phyloP scores from a whole-genome alignment of 1,139 yeast species.

The Nadsonia commutata region DNA sequence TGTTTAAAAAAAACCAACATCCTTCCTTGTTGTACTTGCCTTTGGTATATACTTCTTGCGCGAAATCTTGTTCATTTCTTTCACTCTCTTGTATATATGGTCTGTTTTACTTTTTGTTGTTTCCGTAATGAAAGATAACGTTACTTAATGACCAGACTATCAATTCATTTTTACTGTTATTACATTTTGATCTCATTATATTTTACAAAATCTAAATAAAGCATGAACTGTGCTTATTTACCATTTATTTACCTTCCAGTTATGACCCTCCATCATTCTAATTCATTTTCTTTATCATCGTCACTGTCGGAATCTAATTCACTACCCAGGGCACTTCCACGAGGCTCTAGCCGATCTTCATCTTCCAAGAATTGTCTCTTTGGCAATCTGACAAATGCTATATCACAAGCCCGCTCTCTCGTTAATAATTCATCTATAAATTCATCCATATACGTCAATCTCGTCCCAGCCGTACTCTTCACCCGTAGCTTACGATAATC shows the following conservation, averaged over 20 bases:
- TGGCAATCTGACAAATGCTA: constrained; percentile 47
- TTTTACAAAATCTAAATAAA: no score
- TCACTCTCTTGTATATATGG: not conserved
- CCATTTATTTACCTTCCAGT: no score
- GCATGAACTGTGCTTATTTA: no score
- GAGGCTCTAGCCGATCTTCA: constrained; percentile 24
- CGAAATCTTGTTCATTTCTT: no score
- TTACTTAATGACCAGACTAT: not conserved
- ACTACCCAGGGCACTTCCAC: constrained; percentile 20
- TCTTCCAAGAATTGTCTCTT: constrained; percentile 27
- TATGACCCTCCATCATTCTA: no score
- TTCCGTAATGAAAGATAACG: not conserved
- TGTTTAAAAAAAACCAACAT: no score
- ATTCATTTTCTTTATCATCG: constrained; percentile 9
- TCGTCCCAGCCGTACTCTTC: constrained; percentile 20
- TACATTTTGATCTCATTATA: not conserved
- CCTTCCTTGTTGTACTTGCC: no score
- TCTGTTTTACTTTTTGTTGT: not conserved
- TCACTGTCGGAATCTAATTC: constrained; percentile 15
- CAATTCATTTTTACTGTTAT: not conserved
- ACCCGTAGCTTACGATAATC: constrained; percentile 42
- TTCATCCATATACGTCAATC: constrained; percentile 39
- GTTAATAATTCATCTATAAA: constrained; percentile 39
- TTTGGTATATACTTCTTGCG: no score
- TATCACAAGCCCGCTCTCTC: constrained; percentile 39